Evolutionary conservation across 495 filamentous ascomycete genomes (phyloP).

Genomic region (Endocarpon pusillum): DNA sequence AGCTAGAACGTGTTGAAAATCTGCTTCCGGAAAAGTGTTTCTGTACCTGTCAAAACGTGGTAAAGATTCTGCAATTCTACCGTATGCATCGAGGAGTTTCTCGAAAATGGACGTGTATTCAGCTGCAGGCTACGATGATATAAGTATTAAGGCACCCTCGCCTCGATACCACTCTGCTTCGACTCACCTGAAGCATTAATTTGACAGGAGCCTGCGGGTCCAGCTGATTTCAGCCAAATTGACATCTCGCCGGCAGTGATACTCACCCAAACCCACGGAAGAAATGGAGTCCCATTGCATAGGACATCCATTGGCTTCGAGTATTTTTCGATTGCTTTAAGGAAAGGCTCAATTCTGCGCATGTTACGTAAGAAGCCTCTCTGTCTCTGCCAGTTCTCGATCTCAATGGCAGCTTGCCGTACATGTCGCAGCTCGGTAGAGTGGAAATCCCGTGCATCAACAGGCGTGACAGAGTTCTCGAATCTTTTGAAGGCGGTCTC

Average conservation of each 20-base stretch:
- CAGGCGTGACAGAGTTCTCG: constrained; percentile 11
- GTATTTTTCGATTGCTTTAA: constrained; percentile 22
- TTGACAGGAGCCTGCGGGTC: constrained; percentile 31
- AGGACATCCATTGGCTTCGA: constrained; percentile 22
- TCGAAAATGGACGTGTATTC: constrained; percentile 23
- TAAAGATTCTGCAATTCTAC: constrained; percentile 21
- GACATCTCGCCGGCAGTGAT: no score
- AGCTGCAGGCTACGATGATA: constrained; percentile 16
- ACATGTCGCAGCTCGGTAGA: constrained; percentile 20
- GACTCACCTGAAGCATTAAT: constrained; percentile 20
- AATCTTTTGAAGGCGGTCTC: constrained; percentile 20
- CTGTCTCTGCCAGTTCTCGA: constrained; percentile 21
- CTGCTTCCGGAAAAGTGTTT: constrained; percentile 13
- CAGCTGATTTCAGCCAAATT: no score
- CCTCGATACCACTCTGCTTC: no score
- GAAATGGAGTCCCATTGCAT: constrained; percentile 27
- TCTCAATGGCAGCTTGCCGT: constrained; percentile 13
- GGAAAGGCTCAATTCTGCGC: constrained; percentile 20
- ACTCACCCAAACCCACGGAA: constrained; percentile 31
- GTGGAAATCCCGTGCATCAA: constrained; percentile 14
- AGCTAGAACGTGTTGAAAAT: constrained; percentile 22
- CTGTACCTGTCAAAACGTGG: constrained; percentile 19
- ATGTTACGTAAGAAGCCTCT: constrained; percentile 22
- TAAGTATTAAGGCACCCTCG: no score
- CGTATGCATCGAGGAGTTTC: constrained; percentile 23